Evolutionary conservation across 148 eudicot genomes (phyloP).

Genomic region (Pouteria glomerata): DNA sequence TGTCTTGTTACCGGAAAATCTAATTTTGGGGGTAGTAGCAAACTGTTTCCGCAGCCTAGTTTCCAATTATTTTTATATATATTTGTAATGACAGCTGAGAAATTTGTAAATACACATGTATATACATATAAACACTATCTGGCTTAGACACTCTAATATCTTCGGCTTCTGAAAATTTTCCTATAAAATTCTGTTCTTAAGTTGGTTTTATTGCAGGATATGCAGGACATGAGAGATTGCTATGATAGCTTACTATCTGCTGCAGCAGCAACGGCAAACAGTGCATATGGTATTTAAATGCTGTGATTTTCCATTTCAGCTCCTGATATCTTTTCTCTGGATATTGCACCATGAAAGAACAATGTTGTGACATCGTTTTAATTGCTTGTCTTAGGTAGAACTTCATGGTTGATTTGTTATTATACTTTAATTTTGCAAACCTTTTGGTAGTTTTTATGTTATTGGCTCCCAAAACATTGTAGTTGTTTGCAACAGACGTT

Average conservation of each 20-base stretch:
- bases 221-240: constrained; percentile 88
- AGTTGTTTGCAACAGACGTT: not conserved
- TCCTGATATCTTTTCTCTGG: not conserved
- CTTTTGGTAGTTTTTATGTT: not conserved
- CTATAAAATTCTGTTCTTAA: not conserved
- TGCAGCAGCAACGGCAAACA: constrained; percentile 78
- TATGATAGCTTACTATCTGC: constrained; percentile 90
- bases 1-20: not conserved
- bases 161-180: not conserved
- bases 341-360: not conserved
- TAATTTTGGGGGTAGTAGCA: not conserved
- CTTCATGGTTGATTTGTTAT: not conserved
- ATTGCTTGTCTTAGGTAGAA: not conserved
- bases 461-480: not conserved
- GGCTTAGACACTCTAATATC: not conserved
- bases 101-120: not conserved
- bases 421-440: not conserved
- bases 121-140: not conserved
- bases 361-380: not conserved
- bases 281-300: constrained; percentile 64
- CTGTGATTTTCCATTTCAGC: not conserved
- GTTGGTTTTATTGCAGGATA: constrained; percentile 43
- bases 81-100: not conserved
- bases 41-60: not conserved
- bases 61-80: not conserved